Evolutionary conservation across 2,329 filamentous ascomycete genomes (phyloP), one percentile per base, ranked within the genome.

Genomic region (Ceratocystiopsis brevicomis): DNA sequence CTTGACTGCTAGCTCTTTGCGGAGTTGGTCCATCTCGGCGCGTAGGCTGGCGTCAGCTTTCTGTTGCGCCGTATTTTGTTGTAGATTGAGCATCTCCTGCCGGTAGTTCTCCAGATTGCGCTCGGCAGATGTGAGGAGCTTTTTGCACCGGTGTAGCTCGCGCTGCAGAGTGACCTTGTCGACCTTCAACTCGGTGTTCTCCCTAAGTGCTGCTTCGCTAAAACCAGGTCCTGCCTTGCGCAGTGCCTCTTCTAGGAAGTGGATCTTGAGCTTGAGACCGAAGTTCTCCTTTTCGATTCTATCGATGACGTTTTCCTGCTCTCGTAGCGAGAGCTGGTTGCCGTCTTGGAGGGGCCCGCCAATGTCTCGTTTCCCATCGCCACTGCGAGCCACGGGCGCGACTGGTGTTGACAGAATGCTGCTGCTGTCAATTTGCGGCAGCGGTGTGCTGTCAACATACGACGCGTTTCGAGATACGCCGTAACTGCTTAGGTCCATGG

Each of bases 231-330:
- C 88, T 44, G 81, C 76, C 58, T 92, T 94, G 43, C 79, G 75
- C 41, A 98, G 63, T 14, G 84, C 83, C 52, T 96, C 85, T 58
- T 98, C 86, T 44, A 98, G 70, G 58, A 93, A 98, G 59, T 96
- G 86, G 43, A 96, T 94, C 60, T 94, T 95, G 52, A 96, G 71
- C 61, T 96, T 96, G 43, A 98, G 68, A 19, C 85, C 85, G 57
- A 96, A 98, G 56, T 98, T 98, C 56, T 96, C 90, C 65, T 98
- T 98, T 57, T 95, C 86, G 53, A 98, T 88, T 56, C 83, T 83
- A 62, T 95, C 84, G 52, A 98, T 88, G 51, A 90, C 81, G 52
- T 85, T 86, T 61, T 96, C 90, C 59, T 98, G 90, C 57, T 98
- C 90, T 48, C 86, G 78, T 45, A 98, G 62, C 1, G 90, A 94